Percentiles rank a stretch among this genome's conserved stretches.
Evolutionary conservation across 192 early-diverging fungal genomes (phyloP).

Genomic region (Coemansia reversa): DNA sequence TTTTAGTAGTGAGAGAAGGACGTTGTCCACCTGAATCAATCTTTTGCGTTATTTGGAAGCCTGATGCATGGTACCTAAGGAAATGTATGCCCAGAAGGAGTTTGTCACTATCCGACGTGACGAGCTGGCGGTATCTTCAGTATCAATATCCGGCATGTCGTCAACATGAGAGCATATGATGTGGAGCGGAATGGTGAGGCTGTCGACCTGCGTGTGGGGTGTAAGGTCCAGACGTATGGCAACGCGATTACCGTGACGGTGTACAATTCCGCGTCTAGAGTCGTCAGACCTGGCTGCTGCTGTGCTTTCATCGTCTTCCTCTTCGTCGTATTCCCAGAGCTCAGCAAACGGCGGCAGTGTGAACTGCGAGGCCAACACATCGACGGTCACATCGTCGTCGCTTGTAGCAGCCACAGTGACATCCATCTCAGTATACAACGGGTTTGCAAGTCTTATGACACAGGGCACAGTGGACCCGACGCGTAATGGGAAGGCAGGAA

Average conservation of each 20-base stretch:
- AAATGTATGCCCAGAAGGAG: slow-evolving; percentile 51
- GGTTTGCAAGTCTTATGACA: slow-evolving; percentile 77
- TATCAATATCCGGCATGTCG: slow-evolving; percentile 25
- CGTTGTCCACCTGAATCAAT: background rate
- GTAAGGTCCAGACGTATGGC: slow-evolving; percentile 42
- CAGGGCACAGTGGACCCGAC: slow-evolving; percentile 49
- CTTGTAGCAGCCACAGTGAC: slow-evolving; percentile 58
- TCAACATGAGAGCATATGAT: slow-evolving; percentile 47
- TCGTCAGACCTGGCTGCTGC: slow-evolving; percentile 2
- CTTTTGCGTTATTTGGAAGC: background rate
- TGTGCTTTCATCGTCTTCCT: slow-evolving; percentile 45
- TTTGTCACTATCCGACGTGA: slow-evolving; percentile 25
- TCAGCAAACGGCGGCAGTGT: slow-evolving; percentile 72
- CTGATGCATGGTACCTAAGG: slow-evolving; percentile 23
- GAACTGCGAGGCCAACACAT: slow-evolving; percentile 64
- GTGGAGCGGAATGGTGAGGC: slow-evolving; percentile 35
- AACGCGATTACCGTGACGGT: slow-evolving; percentile 44
- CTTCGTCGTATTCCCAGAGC: slow-evolving; percentile 78
- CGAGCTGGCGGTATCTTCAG: background rate
- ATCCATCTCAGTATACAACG: slow-evolving; percentile 68
- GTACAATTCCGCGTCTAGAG: slow-evolving; percentile 31
- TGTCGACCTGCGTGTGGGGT: slow-evolving; percentile 14
- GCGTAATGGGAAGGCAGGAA: slow-evolving; percentile 35
- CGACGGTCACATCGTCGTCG: slow-evolving; percentile 48
- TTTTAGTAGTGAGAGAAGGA: background rate